Evolutionary conservation across 2,329 filamentous ascomycete species (phyloP), one percentile per base, ranked within the genome.

Genomic region (Aspergillus piperis): DNA sequence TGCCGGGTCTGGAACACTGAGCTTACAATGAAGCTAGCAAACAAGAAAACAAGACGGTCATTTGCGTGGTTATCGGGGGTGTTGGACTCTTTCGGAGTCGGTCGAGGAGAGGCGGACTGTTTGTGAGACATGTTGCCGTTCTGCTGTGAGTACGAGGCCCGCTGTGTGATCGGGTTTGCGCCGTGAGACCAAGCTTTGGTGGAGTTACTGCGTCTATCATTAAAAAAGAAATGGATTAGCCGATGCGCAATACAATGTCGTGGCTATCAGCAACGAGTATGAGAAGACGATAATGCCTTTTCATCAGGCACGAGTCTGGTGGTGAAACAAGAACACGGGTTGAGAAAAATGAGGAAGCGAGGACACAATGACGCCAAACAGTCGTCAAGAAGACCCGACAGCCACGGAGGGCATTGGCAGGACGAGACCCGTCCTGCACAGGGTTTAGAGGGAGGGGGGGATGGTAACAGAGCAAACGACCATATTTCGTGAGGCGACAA

Each of bases 111-210:
- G 17, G 69, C 68, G 32, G 73, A 70, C 36, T 77, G 71, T 65
- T 80, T 83, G 55, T 77, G 69, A 42, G 74, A 75, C 65, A 78
- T 76, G 62, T 77, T 80, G 66, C 85, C 86, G 78, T 88, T 88
- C 64, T 82, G 78, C 61, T 81, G 78, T 61, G 75, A 71, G 55
- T 78, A 72, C 8, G 81, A 78, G 49, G 81, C 72, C 66, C 84
- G 82, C 67, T 87, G 84, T 19, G 84, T 86, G 71, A 86, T 83
- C 48, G 85, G 84, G 71, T 88, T 88, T 59, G 82, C 81, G 68
- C 84, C 84, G 69, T 83, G 80, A 52, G 82, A 81, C 86, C 86
- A 88, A 69, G 84, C 84, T 74, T 84, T 86, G 66, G 82, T 83
- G 51, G 81, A 79, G 73, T 74, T 83, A 76, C 79, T 83, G 79